Percentiles rank a stretch among this genome's conserved stretches.
Conservation (phyloP, 2,329 filamentous ascomycete genomes). For the Hypoxylon sp. region DNA sequence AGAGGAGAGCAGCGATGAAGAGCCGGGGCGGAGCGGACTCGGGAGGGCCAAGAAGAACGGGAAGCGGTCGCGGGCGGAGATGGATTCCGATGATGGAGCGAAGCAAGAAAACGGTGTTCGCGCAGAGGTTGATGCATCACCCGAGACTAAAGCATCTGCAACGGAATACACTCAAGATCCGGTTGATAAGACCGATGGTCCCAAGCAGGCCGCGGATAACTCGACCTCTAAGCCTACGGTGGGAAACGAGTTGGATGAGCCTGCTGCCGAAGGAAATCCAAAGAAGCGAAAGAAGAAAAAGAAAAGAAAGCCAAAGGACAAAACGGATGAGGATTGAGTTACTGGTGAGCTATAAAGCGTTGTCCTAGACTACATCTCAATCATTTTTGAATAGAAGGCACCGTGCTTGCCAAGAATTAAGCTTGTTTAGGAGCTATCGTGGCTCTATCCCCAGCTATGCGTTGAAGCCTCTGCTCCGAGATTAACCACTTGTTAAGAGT, state of each 20-base stretch:
- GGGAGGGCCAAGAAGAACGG: constrained; percentile 51
- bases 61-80: constrained; percentile 30
- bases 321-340: constrained; percentile 19
- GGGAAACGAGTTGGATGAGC: constrained; percentile 2
- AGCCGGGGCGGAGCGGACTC: constrained; percentile 52
- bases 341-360: background rate
- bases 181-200: background rate
- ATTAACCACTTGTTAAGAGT: constrained; percentile 38
- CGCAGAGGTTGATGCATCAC: background rate
- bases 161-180: background rate
- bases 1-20: constrained; percentile 51
- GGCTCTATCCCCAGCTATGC: constrained; percentile 17
- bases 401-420: constrained; percentile 20
- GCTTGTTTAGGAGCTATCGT: constrained; percentile 19
- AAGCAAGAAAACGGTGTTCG: background rate
- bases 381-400: constrained; percentile 5
- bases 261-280: constrained; percentile 8
- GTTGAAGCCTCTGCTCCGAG: constrained; percentile 32
- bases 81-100: constrained; percentile 9
- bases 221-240: background rate
- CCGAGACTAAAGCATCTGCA: background rate
- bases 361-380: background rate
- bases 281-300: constrained; percentile 53
- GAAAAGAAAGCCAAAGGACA: constrained; percentile 44
- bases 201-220: constrained; percentile 18